phyloP scores from a whole-genome alignment of 1,284 basidiomycete species.

The Irpex sp. region DNA sequence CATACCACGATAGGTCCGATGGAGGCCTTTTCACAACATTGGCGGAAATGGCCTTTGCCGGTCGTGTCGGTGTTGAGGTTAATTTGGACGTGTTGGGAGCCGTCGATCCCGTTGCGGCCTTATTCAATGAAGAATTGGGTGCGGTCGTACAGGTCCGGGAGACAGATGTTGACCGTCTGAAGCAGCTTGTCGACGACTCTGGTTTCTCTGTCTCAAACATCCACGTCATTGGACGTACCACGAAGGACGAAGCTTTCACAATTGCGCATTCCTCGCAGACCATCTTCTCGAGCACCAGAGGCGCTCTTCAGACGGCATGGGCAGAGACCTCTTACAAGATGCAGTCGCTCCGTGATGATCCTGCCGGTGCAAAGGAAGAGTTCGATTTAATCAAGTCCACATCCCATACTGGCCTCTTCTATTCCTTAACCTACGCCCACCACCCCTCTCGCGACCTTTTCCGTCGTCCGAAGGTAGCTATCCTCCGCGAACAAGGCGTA shows the following conservation, averaged over 20 bases:
- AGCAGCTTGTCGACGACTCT: constrained; percentile 55
- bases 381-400: constrained; percentile 73
- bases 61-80: constrained; percentile 75
- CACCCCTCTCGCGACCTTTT: constrained; percentile 32
- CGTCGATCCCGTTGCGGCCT: constrained; percentile 54
- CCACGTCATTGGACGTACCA: constrained; percentile 73
- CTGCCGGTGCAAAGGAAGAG: constrained; percentile 77
- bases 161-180: constrained; percentile 56
- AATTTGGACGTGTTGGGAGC: constrained; percentile 58
- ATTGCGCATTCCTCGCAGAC: constrained; percentile 51
- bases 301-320: constrained; percentile 82
- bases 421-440: constrained; percentile 69
- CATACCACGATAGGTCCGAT: constrained; percentile 98
- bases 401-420: constrained; percentile 70
- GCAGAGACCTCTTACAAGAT: constrained; percentile 93
- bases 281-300: constrained; percentile 68
- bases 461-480: constrained; percentile 84
- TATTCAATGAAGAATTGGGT: constrained; percentile 98
- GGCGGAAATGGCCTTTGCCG: constrained; percentile 97
- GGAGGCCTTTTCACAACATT: constrained; percentile 92
- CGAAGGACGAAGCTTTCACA: constrained; percentile 56
- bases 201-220: constrained; percentile 77
- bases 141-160: constrained; percentile 85
- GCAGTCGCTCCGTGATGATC: constrained; percentile 88
- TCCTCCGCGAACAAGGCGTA: constrained; percentile 96